Evolutionary conservation across 345 rosid genomes (phyloP).

Genomic region (Eucalyptus tenuipes): DNA sequence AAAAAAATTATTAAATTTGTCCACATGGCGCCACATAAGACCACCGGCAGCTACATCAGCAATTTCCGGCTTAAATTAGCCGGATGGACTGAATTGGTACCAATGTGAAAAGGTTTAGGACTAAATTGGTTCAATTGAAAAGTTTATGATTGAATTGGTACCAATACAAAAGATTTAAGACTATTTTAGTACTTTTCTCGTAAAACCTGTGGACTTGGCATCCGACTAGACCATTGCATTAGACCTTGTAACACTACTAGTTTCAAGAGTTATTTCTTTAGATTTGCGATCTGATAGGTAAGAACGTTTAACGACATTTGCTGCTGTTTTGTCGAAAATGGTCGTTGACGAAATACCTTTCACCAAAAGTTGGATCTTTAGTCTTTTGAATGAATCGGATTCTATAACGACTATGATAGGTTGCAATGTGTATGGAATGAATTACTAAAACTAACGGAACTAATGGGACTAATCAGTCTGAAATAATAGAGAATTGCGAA

Average conservation of each 20-base stretch:
- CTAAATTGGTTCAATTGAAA: too few species aligned
- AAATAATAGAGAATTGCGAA: background rate
- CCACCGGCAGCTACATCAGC: too few species aligned
- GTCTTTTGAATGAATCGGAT: background rate
- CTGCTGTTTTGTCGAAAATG: background rate
- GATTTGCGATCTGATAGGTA: background rate
- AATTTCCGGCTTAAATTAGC: too few species aligned
- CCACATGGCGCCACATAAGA: too few species aligned
- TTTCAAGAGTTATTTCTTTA: background rate
- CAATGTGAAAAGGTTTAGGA: too few species aligned
- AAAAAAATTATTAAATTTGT: too few species aligned
- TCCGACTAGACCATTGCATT: background rate
- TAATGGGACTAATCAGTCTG: too few species aligned
- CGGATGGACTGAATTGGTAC: too few species aligned
- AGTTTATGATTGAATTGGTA: too few species aligned
- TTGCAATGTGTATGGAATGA: too few species aligned
- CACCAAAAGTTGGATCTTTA: background rate
- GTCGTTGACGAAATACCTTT: background rate
- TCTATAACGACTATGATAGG: accelerated
- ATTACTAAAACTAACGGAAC: background rate
- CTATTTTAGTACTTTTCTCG: too few species aligned
- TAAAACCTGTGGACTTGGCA: background rate
- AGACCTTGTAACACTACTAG: background rate
- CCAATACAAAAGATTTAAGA: too few species aligned
- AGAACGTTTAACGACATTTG: background rate